Evolutionary conservation across 1,139 yeast genomes (phyloP).

Genomic region (Scheffersomyces titani): DNA sequence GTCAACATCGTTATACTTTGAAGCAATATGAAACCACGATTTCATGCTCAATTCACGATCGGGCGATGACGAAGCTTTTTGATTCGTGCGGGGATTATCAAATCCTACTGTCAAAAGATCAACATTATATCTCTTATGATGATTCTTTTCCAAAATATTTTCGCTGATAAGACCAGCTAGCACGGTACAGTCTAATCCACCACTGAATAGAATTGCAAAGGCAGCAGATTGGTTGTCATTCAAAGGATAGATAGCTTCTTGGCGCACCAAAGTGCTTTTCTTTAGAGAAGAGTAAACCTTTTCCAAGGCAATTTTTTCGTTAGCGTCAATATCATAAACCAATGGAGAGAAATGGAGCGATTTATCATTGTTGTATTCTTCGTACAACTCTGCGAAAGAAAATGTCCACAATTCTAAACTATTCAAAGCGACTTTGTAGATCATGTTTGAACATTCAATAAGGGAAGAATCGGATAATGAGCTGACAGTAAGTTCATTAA

Average conservation of each 20-base stretch:
- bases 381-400: conserved; percentile 3
- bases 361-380: neutral
- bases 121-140: conserved; percentile 12
- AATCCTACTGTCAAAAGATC: conserved; percentile 95
- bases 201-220: conserved; percentile 79
- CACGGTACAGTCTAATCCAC: conserved; percentile 91
- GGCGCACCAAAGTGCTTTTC: conserved; percentile 50
- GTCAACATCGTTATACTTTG: conserved; percentile 30
- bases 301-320: neutral
- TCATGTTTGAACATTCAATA: conserved; percentile 51
- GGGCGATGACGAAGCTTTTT: conserved; percentile 67
- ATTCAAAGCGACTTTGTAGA: conserved; percentile 43
- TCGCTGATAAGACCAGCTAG: conserved; percentile 53
- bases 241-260: conserved; percentile 60
- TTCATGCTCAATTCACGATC: conserved; percentile 73
- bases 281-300: conserved; percentile 28
- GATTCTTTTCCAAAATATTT: conserved; percentile 12
- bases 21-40: conserved; percentile 56
- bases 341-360: conserved; percentile 3
- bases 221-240: conserved; percentile 31
- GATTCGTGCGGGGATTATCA: conserved; percentile 80
- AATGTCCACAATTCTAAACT: conserved; percentile 12
- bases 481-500: conserved; percentile 45
- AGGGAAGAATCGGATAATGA: conserved; percentile 45
- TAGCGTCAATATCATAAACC: neutral